These are phyloP conservation scores for Suillus clintonianus DNA, from an alignment of 768 basidiomycete species.

Conservation along the genomic window DNA sequence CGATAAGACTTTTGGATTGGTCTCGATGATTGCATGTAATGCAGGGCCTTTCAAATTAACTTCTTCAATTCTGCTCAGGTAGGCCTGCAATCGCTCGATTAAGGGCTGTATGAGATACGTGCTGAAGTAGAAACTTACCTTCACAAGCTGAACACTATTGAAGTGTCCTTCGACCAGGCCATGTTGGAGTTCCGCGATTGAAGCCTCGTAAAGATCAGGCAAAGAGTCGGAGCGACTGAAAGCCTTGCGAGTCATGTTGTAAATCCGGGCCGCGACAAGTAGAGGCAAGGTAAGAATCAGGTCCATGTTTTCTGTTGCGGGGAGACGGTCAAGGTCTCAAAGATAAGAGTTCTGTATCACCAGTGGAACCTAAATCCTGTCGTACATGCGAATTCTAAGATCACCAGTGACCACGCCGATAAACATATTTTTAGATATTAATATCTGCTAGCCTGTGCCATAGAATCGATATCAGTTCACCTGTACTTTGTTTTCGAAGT, in stretches of 20 bases:
- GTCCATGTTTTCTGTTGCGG: not conserved
- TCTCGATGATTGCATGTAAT: conserved; percentile 62
- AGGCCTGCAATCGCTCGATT: conserved; percentile 43
- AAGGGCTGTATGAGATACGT: not conserved
- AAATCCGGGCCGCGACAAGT: not conserved
- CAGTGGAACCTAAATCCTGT: not conserved
- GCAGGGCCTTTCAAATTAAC: conserved; percentile 62
- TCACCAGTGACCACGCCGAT: not conserved
- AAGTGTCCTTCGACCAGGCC: conserved; percentile 54
- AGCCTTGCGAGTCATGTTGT: not conserved
- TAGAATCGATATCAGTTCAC: not conserved
- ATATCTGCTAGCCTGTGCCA: not conserved
- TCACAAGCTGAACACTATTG: conserved; percentile 62
- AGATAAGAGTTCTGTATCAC: not conserved
- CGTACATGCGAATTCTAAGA: not conserved
- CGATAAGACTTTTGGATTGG: conserved; percentile 54
- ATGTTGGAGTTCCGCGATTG: conserved; percentile 53
- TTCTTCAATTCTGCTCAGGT: conserved; percentile 64
- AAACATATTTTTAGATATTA: not conserved
- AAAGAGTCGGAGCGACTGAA: not conserved
- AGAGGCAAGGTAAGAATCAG: not conserved
- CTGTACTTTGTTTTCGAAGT: not conserved
- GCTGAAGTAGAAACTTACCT: conserved; percentile 35
- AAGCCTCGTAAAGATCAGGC: conserved; percentile 65
- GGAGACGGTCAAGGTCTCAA: not conserved